A percentile compares a stretch with the other conserved stretches of the same genome.
Evolutionary conservation across 768 basidiomycete species (phyloP).

Genomic region (Exidia glandulosa): DNA sequence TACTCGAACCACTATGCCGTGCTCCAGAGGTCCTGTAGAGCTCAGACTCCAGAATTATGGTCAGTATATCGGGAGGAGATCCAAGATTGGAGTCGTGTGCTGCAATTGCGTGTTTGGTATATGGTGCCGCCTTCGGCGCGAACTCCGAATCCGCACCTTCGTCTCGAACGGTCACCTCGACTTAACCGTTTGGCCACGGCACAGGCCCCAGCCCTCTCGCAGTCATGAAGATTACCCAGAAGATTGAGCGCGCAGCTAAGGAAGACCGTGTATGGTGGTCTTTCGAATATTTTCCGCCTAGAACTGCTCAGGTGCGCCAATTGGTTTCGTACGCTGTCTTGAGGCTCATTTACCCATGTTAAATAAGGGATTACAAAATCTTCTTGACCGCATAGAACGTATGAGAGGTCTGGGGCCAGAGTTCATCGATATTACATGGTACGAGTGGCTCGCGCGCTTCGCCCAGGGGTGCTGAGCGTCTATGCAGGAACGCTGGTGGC

Average conservation of each 20-base stretch:
- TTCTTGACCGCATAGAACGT: constrained; percentile 95
- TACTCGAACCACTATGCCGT: too few species aligned
- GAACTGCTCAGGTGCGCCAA: constrained; percentile 74
- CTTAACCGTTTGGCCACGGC: too few species aligned
- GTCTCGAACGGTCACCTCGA: too few species aligned
- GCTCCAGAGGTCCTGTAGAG: too few species aligned
- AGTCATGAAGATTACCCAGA: constrained; percentile 87
- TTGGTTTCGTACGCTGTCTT: constrained; percentile 1
- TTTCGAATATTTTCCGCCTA: constrained; percentile 96
- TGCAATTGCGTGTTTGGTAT: too few species aligned
- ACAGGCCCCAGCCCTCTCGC: background rate
- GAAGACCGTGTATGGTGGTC: constrained; percentile 94
- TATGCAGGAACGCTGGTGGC: constrained; percentile 85
- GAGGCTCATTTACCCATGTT: too few species aligned
- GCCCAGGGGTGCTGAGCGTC: background rate
- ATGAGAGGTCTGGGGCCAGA: constrained; percentile 94
- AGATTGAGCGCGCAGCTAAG: constrained; percentile 75
- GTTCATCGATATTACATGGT: constrained; percentile 98
- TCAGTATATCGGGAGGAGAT: too few species aligned
- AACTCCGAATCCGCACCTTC: too few species aligned
- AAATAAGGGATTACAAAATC: constrained; percentile 78
- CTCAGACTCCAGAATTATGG: too few species aligned
- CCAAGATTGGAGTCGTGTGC: too few species aligned
- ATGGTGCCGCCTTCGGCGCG: too few species aligned
- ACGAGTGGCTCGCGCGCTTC: background rate